These are phyloP conservation scores for Arthrobotrys sinensis DNA, from an alignment of 2,329 filamentous ascomycete species.

Conservation along the genomic window DNA sequence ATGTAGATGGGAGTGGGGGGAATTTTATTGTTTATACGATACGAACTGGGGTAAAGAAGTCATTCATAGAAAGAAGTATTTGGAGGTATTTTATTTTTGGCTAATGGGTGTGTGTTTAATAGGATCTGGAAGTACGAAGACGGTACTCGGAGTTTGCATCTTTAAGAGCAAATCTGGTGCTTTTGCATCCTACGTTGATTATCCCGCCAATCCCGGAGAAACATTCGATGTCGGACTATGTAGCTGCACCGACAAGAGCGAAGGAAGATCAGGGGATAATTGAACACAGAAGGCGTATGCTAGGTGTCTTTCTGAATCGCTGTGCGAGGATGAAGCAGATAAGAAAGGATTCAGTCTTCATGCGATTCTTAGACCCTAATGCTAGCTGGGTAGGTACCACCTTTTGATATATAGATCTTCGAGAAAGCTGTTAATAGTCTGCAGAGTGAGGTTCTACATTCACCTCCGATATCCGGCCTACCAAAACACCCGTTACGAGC, in stretches of 20 bases:
- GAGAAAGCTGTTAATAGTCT: conserved; percentile 64
- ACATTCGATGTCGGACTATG: conserved; percentile 98
- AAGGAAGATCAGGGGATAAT: conserved; percentile 98
- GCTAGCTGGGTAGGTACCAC: conserved; percentile 86
- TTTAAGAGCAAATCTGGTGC: conserved; percentile 86
- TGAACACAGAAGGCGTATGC: conserved; percentile 95
- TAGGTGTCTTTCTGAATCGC: conserved; percentile 93
- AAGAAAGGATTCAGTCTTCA: conserved; percentile 93
- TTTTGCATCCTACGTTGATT: conserved; percentile 93
- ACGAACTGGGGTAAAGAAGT: conserved; percentile 80
- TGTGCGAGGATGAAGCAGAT: conserved; percentile 94
- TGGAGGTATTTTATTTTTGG: background rate
- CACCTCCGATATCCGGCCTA: conserved; percentile 88
- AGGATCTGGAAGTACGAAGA: conserved; percentile 95
- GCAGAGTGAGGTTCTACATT: conserved; percentile 93
- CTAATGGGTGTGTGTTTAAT: conserved; percentile 9
- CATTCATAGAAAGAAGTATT: background rate
- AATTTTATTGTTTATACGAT: conserved; percentile 98
- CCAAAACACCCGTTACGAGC: conserved; percentile 95
- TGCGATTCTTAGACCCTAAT: conserved; percentile 97
- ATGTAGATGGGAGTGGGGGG: conserved; percentile 84
- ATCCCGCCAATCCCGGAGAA: conserved; percentile 98
- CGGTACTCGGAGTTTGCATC: conserved; percentile 98
- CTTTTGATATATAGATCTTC: background rate
- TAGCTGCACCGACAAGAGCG: conserved; percentile 95